Percentiles rank a stretch among this genome's conserved stretches.
Evolutionary conservation across 1,284 basidiomycete species (phyloP).

Genomic region (Ganoderma lucidum): DNA sequence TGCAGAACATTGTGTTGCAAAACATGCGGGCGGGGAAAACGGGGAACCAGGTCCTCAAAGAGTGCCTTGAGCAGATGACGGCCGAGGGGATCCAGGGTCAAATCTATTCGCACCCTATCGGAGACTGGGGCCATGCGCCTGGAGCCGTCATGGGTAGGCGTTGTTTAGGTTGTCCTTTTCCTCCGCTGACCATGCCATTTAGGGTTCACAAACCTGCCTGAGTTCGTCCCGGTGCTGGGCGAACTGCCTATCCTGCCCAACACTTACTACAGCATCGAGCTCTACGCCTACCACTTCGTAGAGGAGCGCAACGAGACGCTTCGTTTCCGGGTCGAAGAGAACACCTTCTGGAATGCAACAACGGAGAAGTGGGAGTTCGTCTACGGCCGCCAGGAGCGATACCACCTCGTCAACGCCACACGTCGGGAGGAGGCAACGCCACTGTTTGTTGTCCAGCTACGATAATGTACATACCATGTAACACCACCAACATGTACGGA

Average conservation of each 20-base stretch:
- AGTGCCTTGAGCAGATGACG: constrained; percentile 51
- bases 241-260: constrained; percentile 53
- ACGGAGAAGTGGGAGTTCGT: constrained; percentile 55
- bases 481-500: constrained; percentile 9
- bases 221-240: constrained; percentile 53
- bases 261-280: constrained; percentile 60
- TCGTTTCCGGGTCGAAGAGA: constrained; percentile 56
- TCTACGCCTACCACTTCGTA: constrained; percentile 58
- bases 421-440: constrained; percentile 8
- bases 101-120: constrained; percentile 62
- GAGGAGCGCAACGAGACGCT: constrained; percentile 57
- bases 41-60: constrained; percentile 55
- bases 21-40: constrained; percentile 55
- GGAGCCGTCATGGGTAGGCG: constrained; percentile 57
- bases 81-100: constrained; percentile 54
- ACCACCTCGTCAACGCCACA: constrained; percentile 50
- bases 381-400: constrained; percentile 55
- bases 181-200: constrained; percentile 3
- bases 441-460: constrained; percentile 23
- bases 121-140: constrained; percentile 64
- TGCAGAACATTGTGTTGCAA: constrained; percentile 57
- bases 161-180: no score
- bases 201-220: constrained; percentile 58
- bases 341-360: constrained; percentile 55
- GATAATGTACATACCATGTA: constrained; percentile 16